Conservation (phyloP, 768 basidiomycete genomes). For the Lactifluus pinguis region DNA sequence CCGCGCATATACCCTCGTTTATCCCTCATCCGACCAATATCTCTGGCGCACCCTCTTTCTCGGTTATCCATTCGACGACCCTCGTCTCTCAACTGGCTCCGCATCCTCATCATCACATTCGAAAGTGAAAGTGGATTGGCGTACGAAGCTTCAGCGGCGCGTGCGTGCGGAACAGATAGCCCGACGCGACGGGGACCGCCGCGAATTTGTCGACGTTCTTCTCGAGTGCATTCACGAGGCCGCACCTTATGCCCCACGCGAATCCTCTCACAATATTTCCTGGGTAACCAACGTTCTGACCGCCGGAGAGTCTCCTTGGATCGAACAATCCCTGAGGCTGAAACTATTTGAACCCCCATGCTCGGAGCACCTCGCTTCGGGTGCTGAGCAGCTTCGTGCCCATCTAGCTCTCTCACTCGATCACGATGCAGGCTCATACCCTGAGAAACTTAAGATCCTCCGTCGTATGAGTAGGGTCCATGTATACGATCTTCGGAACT, state of each 20-base stretch:
- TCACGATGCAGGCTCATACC: conserved; percentile 21
- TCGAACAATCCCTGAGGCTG: conserved; percentile 27
- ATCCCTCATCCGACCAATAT: conserved; percentile 42
- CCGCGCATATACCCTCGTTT: conserved; percentile 39
- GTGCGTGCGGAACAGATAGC: conserved; percentile 13
- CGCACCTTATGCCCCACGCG: not conserved
- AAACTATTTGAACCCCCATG: conserved; percentile 23
- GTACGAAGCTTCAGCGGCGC: conserved; percentile 14
- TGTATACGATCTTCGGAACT: conserved; percentile 60
- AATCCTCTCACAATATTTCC: conserved; percentile 5
- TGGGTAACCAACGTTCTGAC: not conserved
- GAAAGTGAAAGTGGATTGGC: conserved; percentile 9
- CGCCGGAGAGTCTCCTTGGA: conserved; percentile 1
- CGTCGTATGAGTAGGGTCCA: conserved; percentile 44
- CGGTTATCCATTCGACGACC: conserved; percentile 52
- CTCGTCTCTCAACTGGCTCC: conserved; percentile 28
- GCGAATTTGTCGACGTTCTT: conserved; percentile 9
- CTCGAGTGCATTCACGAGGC: conserved; percentile 12
- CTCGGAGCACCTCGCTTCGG: conserved; percentile 30
- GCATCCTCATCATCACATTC: not conserved
- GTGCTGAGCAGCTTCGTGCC: conserved; percentile 33
- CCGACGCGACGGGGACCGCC: conserved; percentile 8
- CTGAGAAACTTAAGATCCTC: conserved; percentile 24
- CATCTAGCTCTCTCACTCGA: conserved; percentile 40
- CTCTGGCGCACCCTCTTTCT: conserved; percentile 67